Percentiles rank a stretch among this genome's conserved stretches.
Conservation (phyloP, 2,329 filamentous ascomycete genomes). For the Ophiocordyceps polyrhachis-furcata region DNA sequence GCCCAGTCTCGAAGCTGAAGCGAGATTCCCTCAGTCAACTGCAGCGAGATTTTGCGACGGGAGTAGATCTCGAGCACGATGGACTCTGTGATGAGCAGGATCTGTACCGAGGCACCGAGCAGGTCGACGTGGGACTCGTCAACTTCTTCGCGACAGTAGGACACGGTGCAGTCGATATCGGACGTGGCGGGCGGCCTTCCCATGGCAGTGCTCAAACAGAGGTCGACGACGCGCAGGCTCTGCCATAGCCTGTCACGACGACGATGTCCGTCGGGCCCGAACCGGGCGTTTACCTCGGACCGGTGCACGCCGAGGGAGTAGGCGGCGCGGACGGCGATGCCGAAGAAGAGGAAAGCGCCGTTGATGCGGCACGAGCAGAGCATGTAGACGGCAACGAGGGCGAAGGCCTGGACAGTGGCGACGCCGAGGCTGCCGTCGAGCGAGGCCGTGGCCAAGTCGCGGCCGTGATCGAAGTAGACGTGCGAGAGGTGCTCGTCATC, state of each 20-base stretch:
- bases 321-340: conserved; percentile 30
- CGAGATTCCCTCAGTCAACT: conserved; percentile 34
- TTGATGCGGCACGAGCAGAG: conserved; percentile 36
- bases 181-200: conserved; percentile 33
- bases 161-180: conserved; percentile 34
- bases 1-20: conserved; percentile 33
- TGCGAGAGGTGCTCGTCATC: conserved; percentile 22
- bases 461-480: conserved; percentile 30
- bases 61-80: conserved; percentile 35
- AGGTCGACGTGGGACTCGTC: conserved; percentile 14
- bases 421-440: conserved; percentile 28
- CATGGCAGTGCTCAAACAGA: conserved; percentile 35
- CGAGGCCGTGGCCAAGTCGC: conserved; percentile 23
- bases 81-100: conserved; percentile 29
- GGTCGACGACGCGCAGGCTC: conserved; percentile 30
- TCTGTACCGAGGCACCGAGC: conserved; percentile 32
- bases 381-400: conserved; percentile 33
- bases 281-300: conserved; percentile 33
- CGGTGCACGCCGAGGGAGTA: conserved; percentile 34
- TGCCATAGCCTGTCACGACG: conserved; percentile 34
- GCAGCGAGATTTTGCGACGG: conserved; percentile 30
- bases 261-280: conserved; percentile 22
- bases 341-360: conserved; percentile 34
- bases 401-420: conserved; percentile 29
- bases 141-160: conserved; percentile 16